Percentiles rank a stretch among this genome's conserved stretches.
Evolutionary conservation across 106 monocot species (phyloP).

Genomic region (Dioscorea alata): DNA sequence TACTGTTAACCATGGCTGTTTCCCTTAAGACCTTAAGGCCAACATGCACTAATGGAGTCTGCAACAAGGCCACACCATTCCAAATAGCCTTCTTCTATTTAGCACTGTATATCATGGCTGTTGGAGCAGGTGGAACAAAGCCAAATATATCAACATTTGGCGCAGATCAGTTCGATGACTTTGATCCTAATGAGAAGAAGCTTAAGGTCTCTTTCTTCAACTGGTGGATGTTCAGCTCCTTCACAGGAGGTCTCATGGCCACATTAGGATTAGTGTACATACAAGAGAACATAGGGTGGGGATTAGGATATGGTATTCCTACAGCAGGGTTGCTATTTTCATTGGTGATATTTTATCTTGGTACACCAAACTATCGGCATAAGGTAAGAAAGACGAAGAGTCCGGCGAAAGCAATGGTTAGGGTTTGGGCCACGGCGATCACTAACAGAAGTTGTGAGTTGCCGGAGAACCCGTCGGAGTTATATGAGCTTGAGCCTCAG

Average conservation of each 20-base stretch:
- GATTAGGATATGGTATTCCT: conserved; percentile 31
- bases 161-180: conserved; percentile 47
- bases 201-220: conserved; percentile 55
- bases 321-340: conserved; percentile 20
- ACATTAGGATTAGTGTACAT: conserved; percentile 36
- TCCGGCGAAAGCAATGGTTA: conserved; percentile 26
- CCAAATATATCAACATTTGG: conserved; percentile 47
- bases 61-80: conserved; percentile 1
- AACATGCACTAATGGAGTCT: neutral
- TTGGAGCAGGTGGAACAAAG: conserved; percentile 44
- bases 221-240: conserved; percentile 54
- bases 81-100: conserved; percentile 37
- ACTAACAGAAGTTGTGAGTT: conserved; percentile 17
- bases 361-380: conserved; percentile 35
- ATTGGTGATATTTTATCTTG: conserved; percentile 21
- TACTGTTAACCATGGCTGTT: conserved; percentile 27
- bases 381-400: conserved; percentile 18
- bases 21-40: conserved; percentile 20
- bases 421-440: conserved; percentile 24
- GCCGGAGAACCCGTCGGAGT: conserved; percentile 27
- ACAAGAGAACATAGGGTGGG: conserved; percentile 43
- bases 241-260: conserved; percentile 36
- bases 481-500: conserved; percentile 21
- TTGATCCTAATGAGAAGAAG: conserved; percentile 22
- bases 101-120: conserved; percentile 37